Evolutionary conservation across 2,329 filamentous ascomycete genomes (phyloP).

Genomic region (Colletotrichum tamarilloi): DNA sequence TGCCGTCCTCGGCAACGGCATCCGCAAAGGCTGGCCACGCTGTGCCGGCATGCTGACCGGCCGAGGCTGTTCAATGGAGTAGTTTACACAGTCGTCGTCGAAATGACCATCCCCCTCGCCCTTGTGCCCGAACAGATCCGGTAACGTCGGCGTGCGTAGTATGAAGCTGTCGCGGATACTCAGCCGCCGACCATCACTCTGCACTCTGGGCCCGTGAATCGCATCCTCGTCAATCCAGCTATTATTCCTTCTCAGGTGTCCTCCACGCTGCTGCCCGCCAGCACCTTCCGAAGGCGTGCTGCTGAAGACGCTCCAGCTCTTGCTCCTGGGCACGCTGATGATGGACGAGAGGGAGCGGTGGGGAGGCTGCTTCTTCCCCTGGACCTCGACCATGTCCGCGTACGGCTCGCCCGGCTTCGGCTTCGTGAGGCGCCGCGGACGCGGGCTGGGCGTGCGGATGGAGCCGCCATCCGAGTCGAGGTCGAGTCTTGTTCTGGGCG

Average conservation of each 20-base stretch:
- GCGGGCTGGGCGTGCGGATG: conserved; percentile 25
- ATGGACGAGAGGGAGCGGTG: conserved; percentile 19
- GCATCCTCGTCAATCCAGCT: conserved; percentile 64
- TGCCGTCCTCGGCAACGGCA: conserved; percentile 29
- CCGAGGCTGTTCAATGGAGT: conserved; percentile 23
- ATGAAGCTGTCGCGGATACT: conserved; percentile 44
- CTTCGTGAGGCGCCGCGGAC: conserved; percentile 29
- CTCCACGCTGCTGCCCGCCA: background rate
- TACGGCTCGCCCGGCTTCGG: conserved; percentile 1
- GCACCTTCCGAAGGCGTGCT: conserved; percentile 3
- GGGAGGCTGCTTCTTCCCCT: background rate
- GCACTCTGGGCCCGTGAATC: conserved; percentile 59
- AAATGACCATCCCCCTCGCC: conserved; percentile 26
- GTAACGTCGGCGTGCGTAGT: conserved; percentile 49
- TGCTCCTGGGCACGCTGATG: conserved; percentile 36
- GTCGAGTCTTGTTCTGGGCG: background rate
- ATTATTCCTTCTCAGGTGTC: conserved; percentile 17
- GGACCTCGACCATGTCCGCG: conserved; percentile 26
- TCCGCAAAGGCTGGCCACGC: conserved; percentile 1
- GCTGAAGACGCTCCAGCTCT: conserved; percentile 43
- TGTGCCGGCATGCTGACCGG: conserved; percentile 25
- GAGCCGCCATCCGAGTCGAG: conserved; percentile 6
- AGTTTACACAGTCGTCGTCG: conserved; percentile 18
- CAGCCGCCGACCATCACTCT: conserved; percentile 44
- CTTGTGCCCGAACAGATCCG: conserved; percentile 41